Base-by-base conservation (phyloP, 305 asterid species). In the Coffea humblotiana region DNA sequence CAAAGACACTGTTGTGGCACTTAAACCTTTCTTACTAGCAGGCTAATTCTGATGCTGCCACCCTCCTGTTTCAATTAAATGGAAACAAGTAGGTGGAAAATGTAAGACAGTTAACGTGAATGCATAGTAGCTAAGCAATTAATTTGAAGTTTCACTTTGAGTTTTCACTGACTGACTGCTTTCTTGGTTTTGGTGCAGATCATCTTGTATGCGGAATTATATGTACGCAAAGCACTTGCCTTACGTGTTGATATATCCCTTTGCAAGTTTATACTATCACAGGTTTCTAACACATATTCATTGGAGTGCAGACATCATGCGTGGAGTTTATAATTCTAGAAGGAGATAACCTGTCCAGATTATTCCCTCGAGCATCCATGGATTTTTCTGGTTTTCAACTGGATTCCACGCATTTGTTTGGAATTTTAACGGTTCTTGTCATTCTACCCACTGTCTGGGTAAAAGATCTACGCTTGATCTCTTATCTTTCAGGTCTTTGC, bases 251-350 rank as follows among this genome's bases (percentile, higher is more conserved):
- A 63, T 72, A 56, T 47, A 66, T 72, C 54, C 54, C 25, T 47
- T 54, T 78, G 21, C 67, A 43, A 23, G 45, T 70, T 37, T 67
- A 43, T 12, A 12, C 56, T 54, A 76, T 37, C 67, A 60, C 32
- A 52, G 66, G 73, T 71, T 60, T 79, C 80, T 86, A 72, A 83
- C 72, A 60, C 32, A 23, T 78, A 29, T 66, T 69, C 32, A 29
- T 66, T 79, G 76, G 60, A 66, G 66, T 83, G 86, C 93, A 95
- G 99, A 77, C 94, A 71, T 89, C 92, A 29, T 93, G 97, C 79
- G 94, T 94, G 72, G 99, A 95, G 65, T 91, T 89, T 85, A 85
- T 95, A 79, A 95, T 86, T 80, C 79, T 95, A 86, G 99, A 95
- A 89, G 98, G 97, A 79, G 97, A 91, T 67, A 95, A 95, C 85